A percentile compares a stretch with the other conserved stretches of the same genome.
Conservation (phyloP, 805 yeast genomes). For the Metschnikowia cerradonensis region DNA sequence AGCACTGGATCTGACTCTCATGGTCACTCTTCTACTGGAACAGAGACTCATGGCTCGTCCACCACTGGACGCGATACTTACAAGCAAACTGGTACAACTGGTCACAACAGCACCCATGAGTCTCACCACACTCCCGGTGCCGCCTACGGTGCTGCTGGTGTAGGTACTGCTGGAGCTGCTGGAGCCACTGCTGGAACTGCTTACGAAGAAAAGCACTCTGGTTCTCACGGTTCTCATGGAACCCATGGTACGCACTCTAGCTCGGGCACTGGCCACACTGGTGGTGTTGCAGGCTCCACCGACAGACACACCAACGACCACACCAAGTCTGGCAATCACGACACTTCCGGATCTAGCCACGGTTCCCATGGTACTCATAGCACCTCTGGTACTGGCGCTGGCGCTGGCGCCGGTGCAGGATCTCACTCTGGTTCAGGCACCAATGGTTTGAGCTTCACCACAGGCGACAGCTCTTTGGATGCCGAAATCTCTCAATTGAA, state of each 20-base stretch:
- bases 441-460: constrained; percentile 22
- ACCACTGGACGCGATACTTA: constrained; percentile 5
- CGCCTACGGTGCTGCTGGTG: constrained; percentile 15
- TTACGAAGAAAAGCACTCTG: constrained; percentile 9
- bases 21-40: constrained; percentile 13
- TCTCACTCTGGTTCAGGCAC: constrained; percentile 1
- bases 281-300: constrained; percentile 4
- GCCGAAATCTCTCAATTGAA: constrained; percentile 32
- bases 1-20: constrained; percentile 11
- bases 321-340: constrained; percentile 3
- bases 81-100: neutral
- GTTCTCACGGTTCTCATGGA: neutral
- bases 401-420: constrained; percentile 7
- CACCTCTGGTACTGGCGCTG: constrained; percentile 1
- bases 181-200: constrained; percentile 15
- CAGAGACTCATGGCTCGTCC: constrained; percentile 3
- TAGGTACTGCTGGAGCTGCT: constrained; percentile 8
- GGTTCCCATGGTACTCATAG: constrained; percentile 6
- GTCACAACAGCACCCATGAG: neutral
- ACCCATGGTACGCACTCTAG: constrained; percentile 1
- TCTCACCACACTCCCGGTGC: constrained; percentile 8
- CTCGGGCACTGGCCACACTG: constrained; percentile 6
- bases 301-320: constrained; percentile 1
- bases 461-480: constrained; percentile 36
- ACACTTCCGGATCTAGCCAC: constrained; percentile 14